phyloP scores from a whole-genome alignment of 371 early-diverging fungal species.

The Mortierella sp. region DNA sequence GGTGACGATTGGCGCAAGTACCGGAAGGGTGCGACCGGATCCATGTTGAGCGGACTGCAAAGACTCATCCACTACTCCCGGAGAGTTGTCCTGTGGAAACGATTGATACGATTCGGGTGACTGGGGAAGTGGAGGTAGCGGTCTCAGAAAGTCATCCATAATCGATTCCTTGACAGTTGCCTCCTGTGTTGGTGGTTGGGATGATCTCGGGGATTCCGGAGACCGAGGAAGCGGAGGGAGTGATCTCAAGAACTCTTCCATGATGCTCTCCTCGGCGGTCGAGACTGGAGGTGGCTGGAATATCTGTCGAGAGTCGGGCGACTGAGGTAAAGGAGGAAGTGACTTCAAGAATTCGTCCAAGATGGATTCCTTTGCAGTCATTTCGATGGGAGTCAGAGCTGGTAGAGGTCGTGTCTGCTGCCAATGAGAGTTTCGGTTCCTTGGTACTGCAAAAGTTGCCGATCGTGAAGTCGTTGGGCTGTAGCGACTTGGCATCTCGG shows the following conservation, averaged over 20 bases:
- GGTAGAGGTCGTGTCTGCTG: background rate
- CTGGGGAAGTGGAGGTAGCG: background rate
- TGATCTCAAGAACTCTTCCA: conserved; percentile 1
- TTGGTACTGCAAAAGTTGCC: background rate
- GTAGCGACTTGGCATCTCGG: background rate
- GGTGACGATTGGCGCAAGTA: conserved; percentile 30
- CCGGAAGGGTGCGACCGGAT: background rate
- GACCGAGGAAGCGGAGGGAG: background rate
- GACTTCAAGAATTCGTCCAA: conserved; percentile 25
- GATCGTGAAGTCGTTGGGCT: background rate
- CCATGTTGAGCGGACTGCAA: background rate
- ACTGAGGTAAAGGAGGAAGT: conserved; percentile 11
- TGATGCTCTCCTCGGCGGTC: background rate
- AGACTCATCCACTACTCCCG: background rate
- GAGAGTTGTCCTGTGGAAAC: background rate
- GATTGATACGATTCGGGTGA: background rate
- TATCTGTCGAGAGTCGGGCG: conserved; percentile 1
- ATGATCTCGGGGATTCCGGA: background rate
- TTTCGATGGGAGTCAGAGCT: background rate
- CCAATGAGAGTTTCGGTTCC: background rate
- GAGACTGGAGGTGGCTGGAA: background rate
- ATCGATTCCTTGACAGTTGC: background rate
- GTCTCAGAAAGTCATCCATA: background rate
- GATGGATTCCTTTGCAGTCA: conserved; percentile 6
- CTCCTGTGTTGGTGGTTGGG: background rate